Evolutionary conservation across 31 red algal species (phyloP).

Genomic region (Asparagopsis taxiformis): DNA sequence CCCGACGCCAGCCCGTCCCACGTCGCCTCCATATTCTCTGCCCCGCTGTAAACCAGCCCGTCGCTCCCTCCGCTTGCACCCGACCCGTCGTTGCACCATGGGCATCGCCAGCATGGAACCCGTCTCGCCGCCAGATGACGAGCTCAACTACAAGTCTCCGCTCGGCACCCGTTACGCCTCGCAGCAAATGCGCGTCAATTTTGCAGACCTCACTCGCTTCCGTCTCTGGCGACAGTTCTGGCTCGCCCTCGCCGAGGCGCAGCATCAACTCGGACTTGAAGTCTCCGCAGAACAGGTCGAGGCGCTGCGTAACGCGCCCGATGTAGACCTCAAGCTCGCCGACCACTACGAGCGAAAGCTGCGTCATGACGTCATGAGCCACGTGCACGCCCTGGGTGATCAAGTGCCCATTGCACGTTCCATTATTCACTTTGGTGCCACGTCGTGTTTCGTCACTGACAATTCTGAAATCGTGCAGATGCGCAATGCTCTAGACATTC

Average conservation of each 20-base stretch:
- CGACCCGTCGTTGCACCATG: no score
- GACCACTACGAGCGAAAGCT: constrained; percentile 73
- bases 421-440: constrained; percentile 95
- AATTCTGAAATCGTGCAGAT: constrained; percentile 94
- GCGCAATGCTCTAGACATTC: constrained; percentile 65
- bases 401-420: constrained; percentile 77
- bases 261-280: constrained; percentile 77
- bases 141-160: constrained; percentile 73
- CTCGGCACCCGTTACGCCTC: constrained; percentile 88
- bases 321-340: constrained; percentile 76
- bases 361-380: constrained; percentile 97
- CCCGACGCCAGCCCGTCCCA: no score
- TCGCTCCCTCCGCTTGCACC: no score
- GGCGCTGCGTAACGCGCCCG: constrained; percentile 65
- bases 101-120: no score
- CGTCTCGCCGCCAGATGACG: no score
- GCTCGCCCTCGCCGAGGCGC: constrained; percentile 68
- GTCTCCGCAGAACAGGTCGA: constrained; percentile 65
- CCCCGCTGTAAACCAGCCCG: no score
- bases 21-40: no score
- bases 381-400: constrained; percentile 95
- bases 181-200: constrained; percentile 73
- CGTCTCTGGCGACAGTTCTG: constrained; percentile 89
- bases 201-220: constrained; percentile 84
- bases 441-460: constrained; percentile 90